Percentiles rank a stretch among this genome's conserved stretches.
phyloP scores from a whole-genome alignment of 192 early-diverging fungal species.

The Umbelopsis vinacea region DNA sequence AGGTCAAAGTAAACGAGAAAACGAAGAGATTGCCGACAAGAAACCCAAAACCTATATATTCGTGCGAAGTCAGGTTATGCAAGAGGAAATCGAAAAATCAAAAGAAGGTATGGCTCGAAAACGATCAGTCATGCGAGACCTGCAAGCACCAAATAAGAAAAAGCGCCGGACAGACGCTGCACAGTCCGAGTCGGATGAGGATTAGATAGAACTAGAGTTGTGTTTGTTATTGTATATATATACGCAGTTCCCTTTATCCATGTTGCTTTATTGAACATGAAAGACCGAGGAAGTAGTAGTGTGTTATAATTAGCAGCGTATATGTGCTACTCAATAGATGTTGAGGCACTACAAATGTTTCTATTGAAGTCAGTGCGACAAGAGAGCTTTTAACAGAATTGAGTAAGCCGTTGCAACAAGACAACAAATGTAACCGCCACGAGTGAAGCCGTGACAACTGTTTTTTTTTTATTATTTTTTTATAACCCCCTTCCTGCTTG shows the following conservation, averaged over 20 bases:
- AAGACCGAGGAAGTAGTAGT: too few species aligned
- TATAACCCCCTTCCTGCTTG: background rate
- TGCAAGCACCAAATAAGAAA: slow-evolving; percentile 22
- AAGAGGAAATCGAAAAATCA: slow-evolving; percentile 42
- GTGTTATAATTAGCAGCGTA: too few species aligned
- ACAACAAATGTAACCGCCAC: background rate
- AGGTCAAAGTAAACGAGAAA: slow-evolving; percentile 71
- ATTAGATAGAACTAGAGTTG: background rate
- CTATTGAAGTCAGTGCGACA: too few species aligned
- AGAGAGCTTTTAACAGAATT: too few species aligned
- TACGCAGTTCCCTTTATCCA: background rate
- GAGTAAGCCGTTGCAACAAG: background rate
- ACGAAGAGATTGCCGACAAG: slow-evolving; percentile 78
- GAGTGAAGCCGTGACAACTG: too few species aligned
- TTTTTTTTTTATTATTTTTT: too few species aligned
- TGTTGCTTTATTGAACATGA: too few species aligned
- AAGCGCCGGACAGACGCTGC: background rate
- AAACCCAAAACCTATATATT: slow-evolving; percentile 74
- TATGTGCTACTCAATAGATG: too few species aligned
- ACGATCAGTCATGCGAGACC: slow-evolving; percentile 16
- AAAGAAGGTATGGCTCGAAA: slow-evolving; percentile 18
- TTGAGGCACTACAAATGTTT: too few species aligned
- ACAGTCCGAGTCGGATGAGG: slow-evolving; percentile 15
- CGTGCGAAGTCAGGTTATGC: slow-evolving; percentile 56
- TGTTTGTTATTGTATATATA: background rate